phyloP scores from a whole-genome alignment of 768 basidiomycete species.

The Termitomyces sp. region DNA sequence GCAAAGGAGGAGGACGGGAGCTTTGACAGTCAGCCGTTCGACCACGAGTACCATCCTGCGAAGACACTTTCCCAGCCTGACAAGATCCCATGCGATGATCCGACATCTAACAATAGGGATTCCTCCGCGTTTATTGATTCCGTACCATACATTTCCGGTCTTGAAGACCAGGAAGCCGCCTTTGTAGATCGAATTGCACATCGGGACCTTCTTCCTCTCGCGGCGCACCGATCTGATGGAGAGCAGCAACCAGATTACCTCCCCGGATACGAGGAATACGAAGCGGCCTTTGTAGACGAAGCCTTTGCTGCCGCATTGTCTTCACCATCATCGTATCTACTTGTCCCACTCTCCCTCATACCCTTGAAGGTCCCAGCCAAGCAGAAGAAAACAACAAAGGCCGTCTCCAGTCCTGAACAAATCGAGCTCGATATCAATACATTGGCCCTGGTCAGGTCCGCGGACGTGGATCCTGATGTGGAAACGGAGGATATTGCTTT shows the following conservation, averaged over 20 bases:
- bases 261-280: not conserved
- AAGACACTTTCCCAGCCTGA: not conserved
- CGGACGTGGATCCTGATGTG: not conserved
- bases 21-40: too few relatives aligned
- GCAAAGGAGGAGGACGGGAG: not conserved
- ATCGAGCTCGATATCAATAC: not conserved
- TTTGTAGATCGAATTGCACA: not conserved
- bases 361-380: not conserved
- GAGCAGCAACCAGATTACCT: not conserved
- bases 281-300: not conserved
- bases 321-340: not conserved
- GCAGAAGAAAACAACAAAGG: not conserved
- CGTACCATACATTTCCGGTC: not conserved
- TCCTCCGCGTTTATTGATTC: too few relatives aligned
- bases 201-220: not conserved
- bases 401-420: too few relatives aligned
- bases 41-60: too few relatives aligned
- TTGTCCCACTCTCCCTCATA: too few relatives aligned
- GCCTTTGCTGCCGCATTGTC: not conserved
- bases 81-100: not conserved
- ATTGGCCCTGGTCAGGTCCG: not conserved
- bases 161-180: not conserved
- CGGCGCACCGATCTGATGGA: not conserved
- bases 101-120: not conserved
- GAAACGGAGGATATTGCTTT: not conserved